Evolutionary conservation across 1,284 basidiomycete species (phyloP), one percentile per base, ranked within the genome.

Genomic region (Pisolithus thermaeus): DNA sequence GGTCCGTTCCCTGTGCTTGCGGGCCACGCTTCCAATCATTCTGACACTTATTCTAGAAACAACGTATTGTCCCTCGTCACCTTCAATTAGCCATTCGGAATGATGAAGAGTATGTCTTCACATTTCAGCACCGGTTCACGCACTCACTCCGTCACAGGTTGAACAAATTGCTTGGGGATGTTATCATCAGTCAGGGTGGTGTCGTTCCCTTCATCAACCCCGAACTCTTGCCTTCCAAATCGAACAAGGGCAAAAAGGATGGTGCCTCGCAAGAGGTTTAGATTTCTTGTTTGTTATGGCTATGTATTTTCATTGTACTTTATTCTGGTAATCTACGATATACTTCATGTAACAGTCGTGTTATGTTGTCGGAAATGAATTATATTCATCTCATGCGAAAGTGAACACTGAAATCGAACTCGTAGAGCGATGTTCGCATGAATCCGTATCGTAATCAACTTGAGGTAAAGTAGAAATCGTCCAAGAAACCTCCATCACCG

Each of bases 31-130:
- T 7, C 9, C 8, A 1, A 25, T 25, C 4, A 1, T 4, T 7
- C 50, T 59, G n/a, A 54, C 12, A 22, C 5, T 27, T 18, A 3
- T 7, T 22, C 41, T 23, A 66, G 74, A 83, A 90, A 77, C 81
- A 82, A 59, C 85, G 88, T 77, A 83, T 93, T 64, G 84, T 88
- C 27, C 91, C 90, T 53, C 83, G 90, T 67, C 90, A 93, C 72
- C 72, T 93, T 41, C 88, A 90, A 68, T 81, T 93, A 49, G 91
- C 91, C 52, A 88, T 94, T 69, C 79, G 85, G 59, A 90, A 90
- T 70, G 89, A 90, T 60, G 83, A 85, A 59, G 87, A 91, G 85
- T 83, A 53, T 47, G 76, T 68, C 4, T 23, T 14, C 32, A 35
- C 5, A 0, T 28, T 42, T 9, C 11, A 9, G 7, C 41, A 38